Evolutionary conservation across 306 rosid species (phyloP).

Genomic region (Vachellia collinsii): DNA sequence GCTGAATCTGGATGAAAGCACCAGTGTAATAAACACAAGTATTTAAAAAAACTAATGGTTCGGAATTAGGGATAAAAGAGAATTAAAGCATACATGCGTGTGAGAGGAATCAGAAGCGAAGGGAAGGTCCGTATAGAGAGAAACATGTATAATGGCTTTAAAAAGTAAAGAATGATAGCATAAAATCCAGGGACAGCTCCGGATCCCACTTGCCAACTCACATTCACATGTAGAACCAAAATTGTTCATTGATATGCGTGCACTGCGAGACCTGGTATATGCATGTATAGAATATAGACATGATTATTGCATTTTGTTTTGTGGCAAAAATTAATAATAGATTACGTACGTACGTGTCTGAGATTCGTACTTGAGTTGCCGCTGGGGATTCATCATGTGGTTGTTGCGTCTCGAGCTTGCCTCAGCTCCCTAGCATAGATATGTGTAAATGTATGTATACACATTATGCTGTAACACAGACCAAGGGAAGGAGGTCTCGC

Average conservation of each 20-base stretch:
- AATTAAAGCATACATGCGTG: too few relatives aligned
- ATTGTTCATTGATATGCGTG: constrained; percentile 16
- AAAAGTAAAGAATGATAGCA: constrained; percentile 23
- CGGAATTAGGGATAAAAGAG: too few relatives aligned
- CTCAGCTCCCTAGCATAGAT: not conserved
- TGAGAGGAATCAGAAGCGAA: not conserved
- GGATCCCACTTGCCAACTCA: constrained; percentile 28
- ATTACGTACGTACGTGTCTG: not conserved
- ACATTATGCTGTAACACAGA: not conserved
- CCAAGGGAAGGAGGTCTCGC: not conserved
- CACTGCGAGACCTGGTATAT: not conserved
- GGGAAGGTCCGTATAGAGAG: not conserved
- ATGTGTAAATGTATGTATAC: too few relatives aligned
- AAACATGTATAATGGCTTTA: not conserved
- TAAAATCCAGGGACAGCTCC: constrained; percentile 9
- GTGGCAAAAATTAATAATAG: not conserved
- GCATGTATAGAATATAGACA: not conserved
- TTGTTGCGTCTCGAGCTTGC: not conserved
- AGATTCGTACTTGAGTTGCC: not conserved
- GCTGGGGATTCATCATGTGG: not conserved
- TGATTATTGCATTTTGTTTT: constrained; percentile 1
- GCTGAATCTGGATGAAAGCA: too few relatives aligned
- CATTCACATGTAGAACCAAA: not conserved
- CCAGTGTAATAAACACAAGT: too few relatives aligned
- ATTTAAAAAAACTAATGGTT: too few relatives aligned